phyloP scores from a whole-genome alignment of 352 stramenopile genomes.

The Globisporangium mamillatum region DNA sequence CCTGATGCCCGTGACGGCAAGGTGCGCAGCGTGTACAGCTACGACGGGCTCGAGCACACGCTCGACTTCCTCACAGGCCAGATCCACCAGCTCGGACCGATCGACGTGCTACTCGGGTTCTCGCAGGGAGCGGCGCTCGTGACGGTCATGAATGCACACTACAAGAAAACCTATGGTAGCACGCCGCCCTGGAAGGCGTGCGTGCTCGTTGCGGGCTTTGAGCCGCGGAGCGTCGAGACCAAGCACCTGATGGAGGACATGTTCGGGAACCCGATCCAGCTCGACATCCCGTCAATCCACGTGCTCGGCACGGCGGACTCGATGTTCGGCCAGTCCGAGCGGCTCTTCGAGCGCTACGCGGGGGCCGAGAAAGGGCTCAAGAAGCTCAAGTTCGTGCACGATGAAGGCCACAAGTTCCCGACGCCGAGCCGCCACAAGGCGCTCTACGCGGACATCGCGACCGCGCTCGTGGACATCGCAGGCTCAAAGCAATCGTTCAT shows the following conservation, averaged over 20 bases:
- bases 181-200: constrained; percentile 62
- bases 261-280: constrained; percentile 23
- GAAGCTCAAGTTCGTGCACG: constrained; percentile 51
- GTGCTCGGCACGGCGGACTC: constrained; percentile 52
- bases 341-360: constrained; percentile 47
- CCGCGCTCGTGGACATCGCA: constrained; percentile 38
- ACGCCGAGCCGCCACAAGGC: constrained; percentile 35
- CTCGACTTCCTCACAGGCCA: constrained; percentile 52
- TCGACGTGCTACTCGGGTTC: constrained; percentile 75
- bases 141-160: constrained; percentile 69
- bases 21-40: constrained; percentile 31
- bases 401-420: constrained; percentile 83
- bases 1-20: constrained; percentile 10
- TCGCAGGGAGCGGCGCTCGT: constrained; percentile 61
- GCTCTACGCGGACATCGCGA: constrained; percentile 52
- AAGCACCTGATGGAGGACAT: constrained; percentile 47
- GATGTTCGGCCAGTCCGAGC: constrained; percentile 43
- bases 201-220: constrained; percentile 64
- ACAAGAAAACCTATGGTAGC: constrained; percentile 32
- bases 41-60: constrained; percentile 64
- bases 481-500: constrained; percentile 4
- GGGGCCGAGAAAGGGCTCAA: constrained; percentile 23
- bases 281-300: constrained; percentile 71
- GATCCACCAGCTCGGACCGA: constrained; percentile 41
- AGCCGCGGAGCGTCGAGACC: constrained; percentile 44